A percentile compares a stretch with the other conserved stretches of the same genome.
Evolutionary conservation across 2,329 filamentous ascomycete species (phyloP).

Genomic region (Xylaria sp.): DNA sequence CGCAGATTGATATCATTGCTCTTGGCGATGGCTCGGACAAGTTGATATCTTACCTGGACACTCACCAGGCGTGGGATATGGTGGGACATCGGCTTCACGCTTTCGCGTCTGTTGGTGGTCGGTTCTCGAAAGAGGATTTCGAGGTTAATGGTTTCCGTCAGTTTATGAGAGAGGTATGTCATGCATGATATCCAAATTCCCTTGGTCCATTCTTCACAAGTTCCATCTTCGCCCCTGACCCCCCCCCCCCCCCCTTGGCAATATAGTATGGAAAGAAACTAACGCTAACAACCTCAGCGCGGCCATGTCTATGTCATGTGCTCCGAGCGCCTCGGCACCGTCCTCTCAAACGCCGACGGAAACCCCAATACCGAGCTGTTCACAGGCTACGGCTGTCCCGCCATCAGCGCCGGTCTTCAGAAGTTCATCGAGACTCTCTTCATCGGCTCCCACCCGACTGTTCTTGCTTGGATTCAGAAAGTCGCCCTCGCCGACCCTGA

Average conservation of each 20-base stretch:
- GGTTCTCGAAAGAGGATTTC: slow-evolving; percentile 37
- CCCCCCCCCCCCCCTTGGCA: neutral
- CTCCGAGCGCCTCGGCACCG: slow-evolving; percentile 44
- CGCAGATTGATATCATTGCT: slow-evolving; percentile 64
- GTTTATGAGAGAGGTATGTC: slow-evolving; percentile 49
- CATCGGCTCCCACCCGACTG: slow-evolving; percentile 45
- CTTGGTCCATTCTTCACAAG: too few species aligned
- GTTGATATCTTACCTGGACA: slow-evolving; percentile 53
- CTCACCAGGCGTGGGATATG: slow-evolving; percentile 45
- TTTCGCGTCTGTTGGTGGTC: slow-evolving; percentile 47
- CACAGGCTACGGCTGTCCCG: slow-evolving; percentile 54
- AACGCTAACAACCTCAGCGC: slow-evolving; percentile 38
- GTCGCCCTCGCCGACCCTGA: slow-evolving; percentile 37
- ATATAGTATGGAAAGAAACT: neutral
- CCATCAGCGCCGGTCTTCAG: slow-evolving; percentile 62
- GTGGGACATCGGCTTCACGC: slow-evolving; percentile 43
- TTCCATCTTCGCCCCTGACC: neutral
- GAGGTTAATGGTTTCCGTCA: slow-evolving; percentile 40
- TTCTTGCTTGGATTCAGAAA: slow-evolving; percentile 58
- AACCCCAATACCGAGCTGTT: slow-evolving; percentile 38
- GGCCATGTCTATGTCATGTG: slow-evolving; percentile 58
- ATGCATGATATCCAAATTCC: neutral
- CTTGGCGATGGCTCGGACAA: slow-evolving; percentile 61
- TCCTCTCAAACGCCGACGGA: slow-evolving; percentile 48
- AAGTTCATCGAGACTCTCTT: slow-evolving; percentile 58